Evolutionary conservation across 2,329 filamentous ascomycete species (phyloP).

Genomic region (Macrophomina phaseolina): DNA sequence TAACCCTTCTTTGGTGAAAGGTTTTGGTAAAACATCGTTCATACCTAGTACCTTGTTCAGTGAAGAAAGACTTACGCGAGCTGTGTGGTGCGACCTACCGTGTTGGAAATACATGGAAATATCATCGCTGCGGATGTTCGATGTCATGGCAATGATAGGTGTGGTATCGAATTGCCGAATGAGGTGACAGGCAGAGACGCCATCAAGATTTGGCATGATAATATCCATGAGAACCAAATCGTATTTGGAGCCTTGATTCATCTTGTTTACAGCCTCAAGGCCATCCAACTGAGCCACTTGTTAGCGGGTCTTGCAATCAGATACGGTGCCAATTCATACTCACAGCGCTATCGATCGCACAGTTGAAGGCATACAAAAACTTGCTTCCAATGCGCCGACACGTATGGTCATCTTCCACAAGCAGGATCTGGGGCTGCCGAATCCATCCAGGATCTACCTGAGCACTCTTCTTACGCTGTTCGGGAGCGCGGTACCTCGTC

Average conservation of each 20-base stretch:
- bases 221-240: slow-evolving; percentile 67
- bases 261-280: slow-evolving; percentile 87
- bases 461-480: slow-evolving; percentile 63
- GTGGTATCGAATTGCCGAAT: slow-evolving; percentile 86
- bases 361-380: slow-evolving; percentile 69
- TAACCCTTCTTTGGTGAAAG: slow-evolving; percentile 86
- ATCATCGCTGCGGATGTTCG: slow-evolving; percentile 94
- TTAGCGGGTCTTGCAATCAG: slow-evolving; percentile 34
- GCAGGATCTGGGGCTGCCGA: slow-evolving; percentile 75
- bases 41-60: slow-evolving; percentile 68
- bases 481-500: slow-evolving; percentile 41
- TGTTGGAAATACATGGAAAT: slow-evolving; percentile 97
- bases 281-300: slow-evolving; percentile 70
- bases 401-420: slow-evolving; percentile 83
- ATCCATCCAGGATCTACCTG: slow-evolving; percentile 69
- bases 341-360: slow-evolving; percentile 68
- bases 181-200: slow-evolving; percentile 90
- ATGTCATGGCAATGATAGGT: slow-evolving; percentile 98
- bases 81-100: slow-evolving; percentile 63
- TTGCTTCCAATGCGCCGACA: slow-evolving; percentile 71
- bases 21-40: slow-evolving; percentile 96
- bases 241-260: slow-evolving; percentile 69
- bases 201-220: slow-evolving; percentile 96
- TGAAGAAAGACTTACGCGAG: background rate
- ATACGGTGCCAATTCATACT: slow-evolving; percentile 37